A percentile compares a stretch with the other conserved stretches of the same genome.
phyloP scores from a whole-genome alignment of 331 rosid genomes.

The Malus hybrid region DNA sequence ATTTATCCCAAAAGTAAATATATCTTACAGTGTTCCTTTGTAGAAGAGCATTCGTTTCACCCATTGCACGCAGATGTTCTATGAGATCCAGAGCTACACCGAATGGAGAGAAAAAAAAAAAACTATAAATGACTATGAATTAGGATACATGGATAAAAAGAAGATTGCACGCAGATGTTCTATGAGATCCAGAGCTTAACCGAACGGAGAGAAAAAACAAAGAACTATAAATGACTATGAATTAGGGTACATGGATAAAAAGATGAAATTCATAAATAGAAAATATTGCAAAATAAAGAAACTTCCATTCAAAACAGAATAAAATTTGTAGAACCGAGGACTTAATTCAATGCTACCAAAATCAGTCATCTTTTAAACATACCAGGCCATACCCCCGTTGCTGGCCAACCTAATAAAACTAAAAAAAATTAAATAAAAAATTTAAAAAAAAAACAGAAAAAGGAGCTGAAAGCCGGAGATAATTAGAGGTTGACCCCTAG shows the following conservation, averaged over 20 bases:
- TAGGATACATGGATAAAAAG: background rate
- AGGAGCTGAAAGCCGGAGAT: background rate
- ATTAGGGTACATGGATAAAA: background rate
- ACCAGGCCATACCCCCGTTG: background rate
- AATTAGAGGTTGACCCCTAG: background rate
- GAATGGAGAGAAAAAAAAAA: background rate
- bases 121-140: background rate
- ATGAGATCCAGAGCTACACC: conserved; percentile 77
- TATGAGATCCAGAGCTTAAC: conserved; percentile 78
- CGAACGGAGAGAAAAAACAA: background rate
- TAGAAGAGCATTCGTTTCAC: conserved; percentile 83
- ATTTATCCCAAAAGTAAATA: background rate
- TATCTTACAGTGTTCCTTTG: conserved; percentile 60
- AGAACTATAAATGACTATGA: background rate
- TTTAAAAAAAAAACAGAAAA: background rate
- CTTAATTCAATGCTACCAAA: background rate
- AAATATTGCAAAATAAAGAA: background rate
- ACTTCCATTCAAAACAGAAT: background rate
- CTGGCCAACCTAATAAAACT: background rate
- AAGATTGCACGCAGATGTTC: conserved; percentile 79
- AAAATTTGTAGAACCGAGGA: background rate
- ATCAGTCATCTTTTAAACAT: background rate
- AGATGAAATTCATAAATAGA: too few relatives aligned
- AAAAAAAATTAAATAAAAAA: too few relatives aligned
- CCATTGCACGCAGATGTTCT: conserved; percentile 94